Evolutionary conservation across 176 grass and related monocot genomes (phyloP).

Genomic region (Eragrostis curvula): DNA sequence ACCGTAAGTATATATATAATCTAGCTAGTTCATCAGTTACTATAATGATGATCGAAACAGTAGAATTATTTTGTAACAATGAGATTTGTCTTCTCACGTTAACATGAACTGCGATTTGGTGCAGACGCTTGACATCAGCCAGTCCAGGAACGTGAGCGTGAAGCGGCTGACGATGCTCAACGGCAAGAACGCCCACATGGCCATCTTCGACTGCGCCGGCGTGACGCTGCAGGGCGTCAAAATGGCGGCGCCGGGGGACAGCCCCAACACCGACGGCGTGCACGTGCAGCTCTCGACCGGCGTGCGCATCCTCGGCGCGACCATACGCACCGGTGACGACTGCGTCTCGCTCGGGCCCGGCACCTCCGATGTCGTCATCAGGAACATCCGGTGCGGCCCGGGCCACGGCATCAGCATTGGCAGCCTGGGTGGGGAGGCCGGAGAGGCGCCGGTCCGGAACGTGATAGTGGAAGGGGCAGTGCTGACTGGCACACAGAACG

Average conservation of each 20-base stretch:
- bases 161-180: constrained; percentile 39
- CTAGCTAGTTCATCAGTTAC: no score
- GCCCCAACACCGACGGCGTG: constrained; percentile 84
- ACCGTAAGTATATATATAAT: constrained; percentile 32
- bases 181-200: constrained; percentile 65
- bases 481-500: constrained; percentile 59
- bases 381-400: constrained; percentile 51
- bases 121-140: constrained; percentile 61
- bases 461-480: constrained; percentile 48
- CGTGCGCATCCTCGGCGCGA: constrained; percentile 39
- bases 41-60: no score
- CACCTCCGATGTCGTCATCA: constrained; percentile 46
- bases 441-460: constrained; percentile 53
- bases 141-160: constrained; percentile 51
- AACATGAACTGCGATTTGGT: neutral
- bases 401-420: constrained; percentile 82
- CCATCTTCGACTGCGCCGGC: constrained; percentile 48
- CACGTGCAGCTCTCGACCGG: constrained; percentile 54
- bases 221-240: constrained; percentile 44
- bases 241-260: constrained; percentile 60
- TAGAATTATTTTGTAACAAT: no score
- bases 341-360: constrained; percentile 69
- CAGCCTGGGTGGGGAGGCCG: constrained; percentile 44
- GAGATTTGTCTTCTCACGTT: neutral
- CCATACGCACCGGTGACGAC: constrained; percentile 68